Percentiles rank a stretch among this genome's conserved stretches.
Evolutionary conservation across 2,329 filamentous ascomycete genomes (phyloP).

Genomic region (Fusarium nisikadoi): DNA sequence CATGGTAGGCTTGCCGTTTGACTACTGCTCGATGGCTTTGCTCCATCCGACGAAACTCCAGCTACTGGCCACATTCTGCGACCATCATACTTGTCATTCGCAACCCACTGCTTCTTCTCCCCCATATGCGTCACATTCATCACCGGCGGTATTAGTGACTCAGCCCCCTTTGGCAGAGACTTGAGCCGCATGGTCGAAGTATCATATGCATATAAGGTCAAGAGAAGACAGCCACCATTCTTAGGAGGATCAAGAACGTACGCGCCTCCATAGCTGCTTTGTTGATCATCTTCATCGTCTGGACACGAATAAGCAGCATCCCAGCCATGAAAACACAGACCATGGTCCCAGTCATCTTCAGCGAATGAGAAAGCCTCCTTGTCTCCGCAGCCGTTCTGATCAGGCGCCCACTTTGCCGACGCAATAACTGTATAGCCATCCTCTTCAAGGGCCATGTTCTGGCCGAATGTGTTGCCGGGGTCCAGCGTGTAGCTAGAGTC

Average conservation of each 20-base stretch:
- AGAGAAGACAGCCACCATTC: constrained; percentile 13
- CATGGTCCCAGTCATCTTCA: background rate
- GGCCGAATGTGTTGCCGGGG: background rate
- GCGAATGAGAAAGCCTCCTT: constrained; percentile 12
- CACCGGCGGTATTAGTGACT: background rate
- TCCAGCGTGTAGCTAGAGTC: constrained; percentile 12
- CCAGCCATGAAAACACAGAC: background rate
- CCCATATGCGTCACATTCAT: constrained; percentile 16
- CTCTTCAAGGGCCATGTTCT: background rate
- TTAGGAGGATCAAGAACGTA: constrained; percentile 12
- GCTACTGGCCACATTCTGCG: background rate
- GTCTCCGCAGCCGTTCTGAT: constrained; percentile 8
- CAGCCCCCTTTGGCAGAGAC: background rate
- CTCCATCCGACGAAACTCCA: background rate
- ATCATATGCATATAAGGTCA: constrained; percentile 16
- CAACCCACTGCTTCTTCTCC: constrained; percentile 1
- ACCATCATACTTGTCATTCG: background rate
- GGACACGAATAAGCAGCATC: background rate
- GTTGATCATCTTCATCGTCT: background rate
- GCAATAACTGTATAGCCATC: constrained; percentile 5
- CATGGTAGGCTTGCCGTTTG: no score
- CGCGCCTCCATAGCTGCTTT: constrained; percentile 10
- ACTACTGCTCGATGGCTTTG: background rate
- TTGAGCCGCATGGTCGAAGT: constrained; percentile 2
- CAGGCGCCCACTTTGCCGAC: constrained; percentile 18